phyloP scores from a whole-genome alignment of 768 basidiomycete species.

The Lentinus tigrinus region DNA sequence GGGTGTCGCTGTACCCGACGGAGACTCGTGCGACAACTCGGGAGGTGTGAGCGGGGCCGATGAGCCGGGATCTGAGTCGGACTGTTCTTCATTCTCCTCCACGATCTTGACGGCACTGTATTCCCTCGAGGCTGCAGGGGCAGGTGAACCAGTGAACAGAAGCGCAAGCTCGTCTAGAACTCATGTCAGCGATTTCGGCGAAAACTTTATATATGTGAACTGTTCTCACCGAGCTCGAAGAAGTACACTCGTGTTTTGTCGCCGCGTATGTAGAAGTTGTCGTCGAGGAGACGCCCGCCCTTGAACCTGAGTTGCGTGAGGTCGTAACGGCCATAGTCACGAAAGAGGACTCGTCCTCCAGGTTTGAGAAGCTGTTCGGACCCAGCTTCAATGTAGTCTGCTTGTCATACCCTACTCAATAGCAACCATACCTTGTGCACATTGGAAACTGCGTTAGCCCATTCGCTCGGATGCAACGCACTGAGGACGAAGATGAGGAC shows the following conservation, averaged over 20 bases:
- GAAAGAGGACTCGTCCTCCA: slow-evolving; percentile 77
- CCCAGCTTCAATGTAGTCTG: not conserved
- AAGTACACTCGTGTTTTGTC: slow-evolving; percentile 98
- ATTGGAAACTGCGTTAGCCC: slow-evolving; percentile 80
- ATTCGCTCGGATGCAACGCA: slow-evolving; percentile 91
- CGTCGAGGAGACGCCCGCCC: slow-evolving; percentile 79
- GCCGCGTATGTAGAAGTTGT: slow-evolving; percentile 94
- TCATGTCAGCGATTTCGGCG: not conserved
- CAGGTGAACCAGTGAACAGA: slow-evolving; percentile 68
- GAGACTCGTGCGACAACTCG: not conserved
- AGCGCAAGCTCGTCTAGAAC: slow-evolving; percentile 71
- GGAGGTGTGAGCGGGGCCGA: not conserved
- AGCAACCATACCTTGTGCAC: slow-evolving; percentile 57
- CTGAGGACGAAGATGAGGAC: slow-evolving; percentile 94
- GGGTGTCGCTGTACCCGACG: not conserved
- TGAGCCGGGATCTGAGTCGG: not conserved
- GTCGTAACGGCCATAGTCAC: slow-evolving; percentile 95
- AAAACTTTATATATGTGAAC: too few species aligned
- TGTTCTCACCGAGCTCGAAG: slow-evolving; percentile 73
- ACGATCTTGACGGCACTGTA: slow-evolving; percentile 32
- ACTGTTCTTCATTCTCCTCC: slow-evolving; percentile 33
- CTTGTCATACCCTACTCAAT: not conserved
- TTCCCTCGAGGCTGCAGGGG: slow-evolving; percentile 30
- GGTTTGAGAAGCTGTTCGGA: slow-evolving; percentile 79
- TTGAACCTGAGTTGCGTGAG: slow-evolving; percentile 95